phyloP scores from a whole-genome alignment of 2,329 filamentous ascomycete genomes.

The Pseudocercospora fuligena region DNA sequence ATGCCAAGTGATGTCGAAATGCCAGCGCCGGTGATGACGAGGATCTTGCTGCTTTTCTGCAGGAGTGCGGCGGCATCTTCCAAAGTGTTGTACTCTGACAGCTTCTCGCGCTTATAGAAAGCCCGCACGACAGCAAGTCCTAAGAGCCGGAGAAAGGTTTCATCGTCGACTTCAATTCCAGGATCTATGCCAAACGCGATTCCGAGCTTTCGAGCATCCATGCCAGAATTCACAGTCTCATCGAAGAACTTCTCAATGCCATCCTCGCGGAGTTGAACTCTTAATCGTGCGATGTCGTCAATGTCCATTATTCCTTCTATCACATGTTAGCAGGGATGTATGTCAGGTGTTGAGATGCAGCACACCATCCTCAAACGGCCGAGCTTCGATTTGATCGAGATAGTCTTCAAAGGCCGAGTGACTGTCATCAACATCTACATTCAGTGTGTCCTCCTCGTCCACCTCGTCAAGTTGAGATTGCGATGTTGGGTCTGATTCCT shows the following conservation, averaged over 20 bases:
- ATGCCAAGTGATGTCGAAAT: constrained; percentile 97
- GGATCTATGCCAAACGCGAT: constrained; percentile 83
- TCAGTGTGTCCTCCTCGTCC: background rate
- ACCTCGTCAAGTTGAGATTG: background rate
- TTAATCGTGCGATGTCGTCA: constrained; percentile 19
- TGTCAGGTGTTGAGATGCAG: background rate
- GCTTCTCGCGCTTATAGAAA: constrained; percentile 78
- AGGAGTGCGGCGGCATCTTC: constrained; percentile 85
- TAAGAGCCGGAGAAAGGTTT: constrained; percentile 72
- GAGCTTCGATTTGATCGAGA: constrained; percentile 17
- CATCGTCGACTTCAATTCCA: constrained; percentile 68
- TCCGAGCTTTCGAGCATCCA: constrained; percentile 81
- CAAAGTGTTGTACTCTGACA: constrained; percentile 79
- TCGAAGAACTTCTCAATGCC: constrained; percentile 80
- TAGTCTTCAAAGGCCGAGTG: constrained; percentile 20
- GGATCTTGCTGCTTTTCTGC: constrained; percentile 75
- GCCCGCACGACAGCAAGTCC: constrained; percentile 79
- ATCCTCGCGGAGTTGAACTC: constrained; percentile 64
- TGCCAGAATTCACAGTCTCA: constrained; percentile 69
- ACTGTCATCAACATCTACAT: constrained; percentile 13
- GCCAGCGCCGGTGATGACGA: constrained; percentile 92
- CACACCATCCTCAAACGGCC: constrained; percentile 12
- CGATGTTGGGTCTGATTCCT: constrained; percentile 1
- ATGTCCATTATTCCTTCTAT: constrained; percentile 24
- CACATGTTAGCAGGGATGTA: constrained; percentile 15